Percentiles rank a stretch among this genome's conserved stretches.
Conservation (phyloP, 768 basidiomycete species). For the Tricholoma bakamatsutake region DNA sequence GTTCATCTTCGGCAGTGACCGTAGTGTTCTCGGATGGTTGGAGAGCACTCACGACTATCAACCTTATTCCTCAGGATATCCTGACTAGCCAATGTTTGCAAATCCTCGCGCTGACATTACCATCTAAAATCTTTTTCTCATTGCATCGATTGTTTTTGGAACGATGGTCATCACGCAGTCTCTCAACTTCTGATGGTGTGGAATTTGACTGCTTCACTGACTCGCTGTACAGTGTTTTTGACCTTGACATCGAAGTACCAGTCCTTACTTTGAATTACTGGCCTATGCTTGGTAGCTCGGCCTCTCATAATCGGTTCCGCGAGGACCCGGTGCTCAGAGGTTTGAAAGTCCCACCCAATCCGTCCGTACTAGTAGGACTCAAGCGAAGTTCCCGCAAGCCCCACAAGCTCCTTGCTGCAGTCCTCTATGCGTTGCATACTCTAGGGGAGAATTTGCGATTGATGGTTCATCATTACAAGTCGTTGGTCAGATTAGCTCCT, state of each 20-base stretch:
- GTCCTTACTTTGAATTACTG: conserved; percentile 31
- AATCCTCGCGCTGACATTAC: conserved; percentile 56
- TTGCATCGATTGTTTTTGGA: conserved; percentile 53
- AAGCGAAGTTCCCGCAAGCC: conserved; percentile 23
- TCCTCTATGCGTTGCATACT: conserved; percentile 73
- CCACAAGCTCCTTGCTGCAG: conserved; percentile 45
- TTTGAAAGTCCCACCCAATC: conserved; percentile 29
- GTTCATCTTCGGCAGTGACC: conserved; percentile 45
- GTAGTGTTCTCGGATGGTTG: conserved; percentile 49
- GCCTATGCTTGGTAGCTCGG: conserved; percentile 39
- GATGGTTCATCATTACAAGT: conserved; percentile 46
- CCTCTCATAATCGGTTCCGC: conserved; percentile 40
- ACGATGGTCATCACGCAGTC: conserved; percentile 45
- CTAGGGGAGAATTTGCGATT: conserved; percentile 69
- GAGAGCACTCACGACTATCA: conserved; percentile 40
- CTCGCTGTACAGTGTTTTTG: conserved; percentile 46
- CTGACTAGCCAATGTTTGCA: conserved; percentile 58
- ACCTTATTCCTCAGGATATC: conserved; percentile 48
- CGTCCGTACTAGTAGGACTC: conserved; percentile 15
- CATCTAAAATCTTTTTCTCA: conserved; percentile 46
- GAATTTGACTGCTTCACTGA: conserved; percentile 54
- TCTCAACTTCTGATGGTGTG: conserved; percentile 36
- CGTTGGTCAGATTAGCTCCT: conserved; percentile 52
- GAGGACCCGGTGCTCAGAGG: conserved; percentile 55
- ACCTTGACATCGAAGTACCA: conserved; percentile 22